phyloP scores from a whole-genome alignment of 805 yeast genomes.

The Metschnikowia matae region DNA sequence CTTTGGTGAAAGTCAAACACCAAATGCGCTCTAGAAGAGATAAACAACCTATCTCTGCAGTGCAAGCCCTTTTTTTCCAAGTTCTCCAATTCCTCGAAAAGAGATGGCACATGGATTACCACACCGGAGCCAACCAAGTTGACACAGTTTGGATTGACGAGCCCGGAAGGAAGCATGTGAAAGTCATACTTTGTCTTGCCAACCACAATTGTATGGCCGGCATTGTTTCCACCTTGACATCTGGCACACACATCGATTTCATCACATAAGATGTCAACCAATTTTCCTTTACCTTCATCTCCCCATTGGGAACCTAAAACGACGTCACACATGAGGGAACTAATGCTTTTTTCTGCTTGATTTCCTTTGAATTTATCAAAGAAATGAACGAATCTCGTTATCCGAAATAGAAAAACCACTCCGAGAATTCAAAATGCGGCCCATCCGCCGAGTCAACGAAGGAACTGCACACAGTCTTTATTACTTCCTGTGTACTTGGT shows the following conservation, averaged over 20 bases:
- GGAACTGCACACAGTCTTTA: neutral
- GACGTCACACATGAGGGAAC: slow-evolving; percentile 65
- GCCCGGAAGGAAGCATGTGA: slow-evolving; percentile 99
- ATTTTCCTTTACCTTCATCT: slow-evolving; percentile 98
- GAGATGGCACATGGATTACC: slow-evolving; percentile 90
- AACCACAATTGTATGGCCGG: slow-evolving; percentile 98
- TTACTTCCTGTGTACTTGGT: neutral
- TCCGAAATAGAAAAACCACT: slow-evolving; percentile 18
- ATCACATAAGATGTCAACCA: slow-evolving; percentile 93
- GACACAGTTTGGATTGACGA: slow-evolving; percentile 86
- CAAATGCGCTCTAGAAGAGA: slow-evolving; percentile 91
- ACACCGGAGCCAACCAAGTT: slow-evolving; percentile 95
- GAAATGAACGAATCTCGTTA: slow-evolving; percentile 30
- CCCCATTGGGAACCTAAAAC: slow-evolving; percentile 99
- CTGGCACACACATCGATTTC: slow-evolving; percentile 95
- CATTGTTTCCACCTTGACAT: slow-evolving; percentile 98
- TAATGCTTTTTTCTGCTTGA: slow-evolving; percentile 1
- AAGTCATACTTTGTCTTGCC: slow-evolving; percentile 86
- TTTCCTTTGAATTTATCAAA: slow-evolving; percentile 16
- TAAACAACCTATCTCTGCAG: slow-evolving; percentile 71
- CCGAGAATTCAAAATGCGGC: slow-evolving; percentile 4
- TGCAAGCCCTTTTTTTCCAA: slow-evolving; percentile 79
- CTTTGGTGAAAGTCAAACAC: slow-evolving; percentile 98
- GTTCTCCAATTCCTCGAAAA: slow-evolving; percentile 79
- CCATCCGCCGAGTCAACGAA: slow-evolving; percentile 3